Conservation (phyloP, 1,284 basidiomycete genomes). For the Cystobasidiaceae sp. region DNA sequence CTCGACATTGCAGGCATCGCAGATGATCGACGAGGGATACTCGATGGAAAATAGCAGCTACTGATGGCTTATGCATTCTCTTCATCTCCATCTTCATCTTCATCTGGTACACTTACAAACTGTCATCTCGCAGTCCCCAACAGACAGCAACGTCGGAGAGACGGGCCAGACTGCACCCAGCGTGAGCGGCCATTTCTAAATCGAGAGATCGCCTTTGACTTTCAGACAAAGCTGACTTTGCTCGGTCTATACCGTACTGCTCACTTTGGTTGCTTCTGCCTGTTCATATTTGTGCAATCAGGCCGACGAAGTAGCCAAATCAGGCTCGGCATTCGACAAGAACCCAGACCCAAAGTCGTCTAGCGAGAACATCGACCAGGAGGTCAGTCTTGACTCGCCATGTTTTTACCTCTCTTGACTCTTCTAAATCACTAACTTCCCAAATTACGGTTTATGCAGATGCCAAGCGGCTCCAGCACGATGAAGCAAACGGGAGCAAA, state of each 20-base stretch:
- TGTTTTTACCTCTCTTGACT: not conserved
- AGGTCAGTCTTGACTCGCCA: not conserved
- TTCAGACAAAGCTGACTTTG: not conserved
- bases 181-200: not conserved
- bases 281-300: not conserved
- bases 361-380: not conserved
- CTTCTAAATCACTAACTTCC: not conserved
- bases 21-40: not conserved
- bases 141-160: conserved; percentile 8
- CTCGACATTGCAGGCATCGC: too few relatives aligned
- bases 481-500: conserved; percentile 9
- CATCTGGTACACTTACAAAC: not conserved
- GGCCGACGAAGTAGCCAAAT: conserved; percentile 11
- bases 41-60: too few relatives aligned
- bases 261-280: not conserved
- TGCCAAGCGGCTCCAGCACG: too few relatives aligned
- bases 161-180: conserved; percentile 15
- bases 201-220: not conserved
- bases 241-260: not conserved
- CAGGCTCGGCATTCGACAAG: conserved; percentile 4
- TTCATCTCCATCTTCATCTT: not conserved
- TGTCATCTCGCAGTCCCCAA: not conserved
- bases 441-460: too few relatives aligned
- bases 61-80: too few relatives aligned
- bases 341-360: conserved; percentile 9